Base-by-base conservation (phyloP, 202 grass and related monocot species). In the Zoysia matrella region DNA sequence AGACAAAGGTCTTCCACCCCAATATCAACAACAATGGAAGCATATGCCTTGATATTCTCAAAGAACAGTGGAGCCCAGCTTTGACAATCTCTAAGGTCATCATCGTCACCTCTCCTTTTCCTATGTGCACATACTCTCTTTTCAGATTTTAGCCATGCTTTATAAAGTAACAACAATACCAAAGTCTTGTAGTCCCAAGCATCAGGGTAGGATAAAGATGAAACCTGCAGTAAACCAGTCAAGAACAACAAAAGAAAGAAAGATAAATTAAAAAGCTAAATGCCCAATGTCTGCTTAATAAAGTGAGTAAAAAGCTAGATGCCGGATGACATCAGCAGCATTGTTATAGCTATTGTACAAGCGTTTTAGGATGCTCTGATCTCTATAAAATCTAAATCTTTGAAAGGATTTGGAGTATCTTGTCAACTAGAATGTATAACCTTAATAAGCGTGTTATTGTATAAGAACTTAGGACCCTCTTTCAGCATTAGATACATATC, bases 21-120 rank as follows among this genome's bases (percentile, higher is more conserved):
- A 94, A 94, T 79, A 92, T 94, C 82, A 97, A 93, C 71, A 97
- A 91, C 78, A 93, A 93, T 72, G 94, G 91, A 72, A 97, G 94
- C 85, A 97, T 93, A 83, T 97, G 91, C 75, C 89, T 97, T 7
- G 94, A 97, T 83, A 97, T 97, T 87, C 91, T 97, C 12, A 97
- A 97, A 83, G 94, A 97, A 71, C 94, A 97, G 77, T 93, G 91
- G 94, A 97, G 91, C 78, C 94, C 91, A 61, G 91, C 94, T 75
- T 87, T 97, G 80, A 97, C 94, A 15, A 97, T 97, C 50, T 97
- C 93, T 5, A 97, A 97, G 90, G 93, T 97, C 56, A 69, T 77
- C 51, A 22, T 73, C 9, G 41, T 72, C 36, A 42, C 70, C 15
- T 11, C 4, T 7, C 4, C 54, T 15, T 47, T 67, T 67, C 48